Conservation (phyloP, 2,329 filamentous ascomycete species). For the Neonectria neomacrospora region DNA sequence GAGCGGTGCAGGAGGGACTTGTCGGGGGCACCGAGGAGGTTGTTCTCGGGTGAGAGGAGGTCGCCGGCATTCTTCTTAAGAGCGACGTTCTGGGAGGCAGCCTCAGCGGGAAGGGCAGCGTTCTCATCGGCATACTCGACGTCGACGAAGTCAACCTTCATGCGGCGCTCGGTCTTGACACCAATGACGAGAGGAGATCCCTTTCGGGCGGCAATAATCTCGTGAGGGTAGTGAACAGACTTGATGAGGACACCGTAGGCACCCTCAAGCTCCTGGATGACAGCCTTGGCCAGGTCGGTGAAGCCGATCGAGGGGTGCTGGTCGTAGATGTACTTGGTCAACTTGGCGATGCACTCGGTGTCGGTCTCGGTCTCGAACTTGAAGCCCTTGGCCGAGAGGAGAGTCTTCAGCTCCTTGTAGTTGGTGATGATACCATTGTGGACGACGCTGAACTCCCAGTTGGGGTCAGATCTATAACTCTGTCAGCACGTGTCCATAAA, state of each 20-base stretch:
- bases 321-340: slow-evolving; percentile 98
- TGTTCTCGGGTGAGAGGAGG: slow-evolving; percentile 71
- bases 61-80: slow-evolving; percentile 85
- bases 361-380: slow-evolving; percentile 99
- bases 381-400: slow-evolving; percentile 94
- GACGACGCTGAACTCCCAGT: slow-evolving; percentile 96
- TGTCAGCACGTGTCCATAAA: slow-evolving; percentile 35
- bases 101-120: slow-evolving; percentile 86
- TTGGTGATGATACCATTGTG: slow-evolving; percentile 99
- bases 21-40: slow-evolving; percentile 86
- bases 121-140: slow-evolving; percentile 95
- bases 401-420: slow-evolving; percentile 98
- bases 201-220: slow-evolving; percentile 97
- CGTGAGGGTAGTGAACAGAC: slow-evolving; percentile 97
- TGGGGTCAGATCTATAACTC: slow-evolving; percentile 80
- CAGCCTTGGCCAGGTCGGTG: slow-evolving; percentile 94
- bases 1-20: slow-evolving; percentile 98
- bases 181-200: slow-evolving; percentile 97
- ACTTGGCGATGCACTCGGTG: slow-evolving; percentile 98
- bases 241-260: slow-evolving; percentile 98
- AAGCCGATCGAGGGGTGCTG: slow-evolving; percentile 94
- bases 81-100: slow-evolving; percentile 94
- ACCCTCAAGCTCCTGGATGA: slow-evolving; percentile 98
- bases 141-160: slow-evolving; percentile 99
- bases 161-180: slow-evolving; percentile 96